A percentile compares a stretch with the other conserved stretches of the same genome.
Conservation (phyloP, 352 stramenopile species). For the Phytophthora hybrid region DNA sequence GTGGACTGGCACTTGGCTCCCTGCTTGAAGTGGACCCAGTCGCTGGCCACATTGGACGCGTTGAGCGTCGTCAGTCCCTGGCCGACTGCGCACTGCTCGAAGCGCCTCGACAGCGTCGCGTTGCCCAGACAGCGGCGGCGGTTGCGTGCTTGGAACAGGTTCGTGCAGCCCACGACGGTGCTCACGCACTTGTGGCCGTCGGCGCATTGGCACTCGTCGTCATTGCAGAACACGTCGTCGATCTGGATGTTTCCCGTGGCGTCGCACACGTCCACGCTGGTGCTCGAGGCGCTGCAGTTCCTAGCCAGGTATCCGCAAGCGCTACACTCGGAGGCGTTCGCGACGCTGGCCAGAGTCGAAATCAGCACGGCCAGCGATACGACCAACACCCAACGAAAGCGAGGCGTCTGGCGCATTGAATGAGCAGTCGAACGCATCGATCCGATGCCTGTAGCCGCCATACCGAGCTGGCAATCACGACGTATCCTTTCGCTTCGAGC, state of each 20-base stretch:
- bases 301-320: slow-evolving; percentile 71
- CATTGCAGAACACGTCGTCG: slow-evolving; percentile 85
- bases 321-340: slow-evolving; percentile 52
- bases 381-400: slow-evolving; percentile 25
- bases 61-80: slow-evolving; percentile 61
- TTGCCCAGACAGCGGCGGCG: slow-evolving; percentile 75
- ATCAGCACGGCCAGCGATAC: slow-evolving; percentile 32
- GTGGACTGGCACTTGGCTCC: slow-evolving; percentile 54
- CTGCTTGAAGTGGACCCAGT: slow-evolving; percentile 84
- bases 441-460: slow-evolving; percentile 21
- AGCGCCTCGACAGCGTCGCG: slow-evolving; percentile 52
- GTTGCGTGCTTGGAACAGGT: slow-evolving; percentile 74
- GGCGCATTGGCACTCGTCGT: slow-evolving; percentile 64
- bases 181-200: slow-evolving; percentile 64
- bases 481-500: slow-evolving; percentile 25
- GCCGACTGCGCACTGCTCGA: slow-evolving; percentile 55
- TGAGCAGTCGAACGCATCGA: not conserved
- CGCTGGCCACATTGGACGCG: slow-evolving; percentile 56
- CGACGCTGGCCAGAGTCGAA: slow-evolving; percentile 13
- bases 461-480: slow-evolving; percentile 28
- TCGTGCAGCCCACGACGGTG: slow-evolving; percentile 71
- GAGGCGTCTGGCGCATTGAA: slow-evolving; percentile 22
- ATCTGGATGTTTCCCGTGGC: slow-evolving; percentile 66
- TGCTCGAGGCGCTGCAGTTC: slow-evolving; percentile 57
- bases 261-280: slow-evolving; percentile 62